Base-by-base conservation (phyloP, 352 stramenopile genomes). In the Globisporangium apiculatum region DNA sequence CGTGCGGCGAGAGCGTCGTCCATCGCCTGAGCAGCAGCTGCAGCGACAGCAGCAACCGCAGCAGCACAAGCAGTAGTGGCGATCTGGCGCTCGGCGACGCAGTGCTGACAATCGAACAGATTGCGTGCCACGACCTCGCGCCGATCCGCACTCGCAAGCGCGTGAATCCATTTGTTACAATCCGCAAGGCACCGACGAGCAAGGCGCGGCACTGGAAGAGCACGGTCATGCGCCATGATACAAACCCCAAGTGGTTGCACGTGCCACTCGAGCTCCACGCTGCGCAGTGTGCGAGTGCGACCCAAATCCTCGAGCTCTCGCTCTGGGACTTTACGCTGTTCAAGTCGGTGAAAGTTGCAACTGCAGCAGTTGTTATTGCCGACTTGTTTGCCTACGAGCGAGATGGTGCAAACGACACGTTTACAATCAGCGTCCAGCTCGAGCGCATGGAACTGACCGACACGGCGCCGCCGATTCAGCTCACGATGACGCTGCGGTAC, bases 311-410 rank as follows among this genome's bases (percentile, higher is more conserved):
- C 37, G 74, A 86, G 62, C 71, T 87, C n/a, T 76, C 72, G 62
- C 66, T 89, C 4, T 89, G 75, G 75, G 79, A 89, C 64, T 69
- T 87, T 55, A 62, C 66, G 3, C 71, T 89, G 51, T 84, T 89
- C 54, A 77, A 69, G 14, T 79, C 76, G 5, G 61, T 80, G 5
- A 85, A 83, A 40, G 75, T 89, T 17, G 79, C 79, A 17, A 69
- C 69, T 5, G 65, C 73, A 3, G 71, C 66, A 35, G 58, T 86
- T 8, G 68, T 76, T 7, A 59, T 72, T 35, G 69, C 74, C 0
- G 65, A 89, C 47, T 46, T 87, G 10, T 65, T 86, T 8, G 53
- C 52, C 3, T 52, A 51, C 12, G 69, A 75, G 31, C 24, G 24
- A 31, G 24, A 31, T 31, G 24, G 24, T 31, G 24, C 24, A 31